Evolutionary conservation across 495 filamentous ascomycete genomes (phyloP).

Genomic region (Rhizodiscina lignyota): DNA sequence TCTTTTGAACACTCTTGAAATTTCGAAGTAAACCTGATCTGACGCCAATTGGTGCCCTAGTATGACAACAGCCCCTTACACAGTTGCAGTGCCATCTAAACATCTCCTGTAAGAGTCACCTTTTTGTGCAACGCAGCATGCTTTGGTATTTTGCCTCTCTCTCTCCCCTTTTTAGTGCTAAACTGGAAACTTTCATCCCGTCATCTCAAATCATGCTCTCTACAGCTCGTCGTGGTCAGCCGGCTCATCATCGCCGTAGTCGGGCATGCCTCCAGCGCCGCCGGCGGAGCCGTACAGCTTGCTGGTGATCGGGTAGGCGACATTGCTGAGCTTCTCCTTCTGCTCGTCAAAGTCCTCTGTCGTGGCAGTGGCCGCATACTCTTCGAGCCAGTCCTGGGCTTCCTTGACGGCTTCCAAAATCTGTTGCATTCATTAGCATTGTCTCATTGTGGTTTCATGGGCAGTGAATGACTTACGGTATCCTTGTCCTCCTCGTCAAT

Average conservation of each 20-base stretch:
- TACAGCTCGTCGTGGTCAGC: constrained; percentile 81
- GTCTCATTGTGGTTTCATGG: constrained; percentile 11
- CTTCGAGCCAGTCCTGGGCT: constrained; percentile 90
- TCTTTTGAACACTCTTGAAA: no score
- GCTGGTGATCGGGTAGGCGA: constrained; percentile 96
- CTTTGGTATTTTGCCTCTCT: no score
- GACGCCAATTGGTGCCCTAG: no score
- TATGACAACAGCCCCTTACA: no score
- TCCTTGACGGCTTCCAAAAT: constrained; percentile 96
- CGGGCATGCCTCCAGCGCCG: constrained; percentile 34
- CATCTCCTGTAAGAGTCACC: no score
- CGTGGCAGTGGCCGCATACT: constrained; percentile 74
- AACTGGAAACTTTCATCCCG: no score
- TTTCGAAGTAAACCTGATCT: no score
- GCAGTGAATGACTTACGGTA: constrained; percentile 35
- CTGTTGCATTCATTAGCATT: constrained; percentile 17
- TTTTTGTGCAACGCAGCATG: no score
- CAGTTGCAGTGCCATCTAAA: no score
- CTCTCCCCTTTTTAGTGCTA: no score
- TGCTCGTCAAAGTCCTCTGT: constrained; percentile 97
- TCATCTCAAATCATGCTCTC: no score
- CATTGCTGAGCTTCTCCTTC: constrained; percentile 93
- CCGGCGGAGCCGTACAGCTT: constrained; percentile 73
- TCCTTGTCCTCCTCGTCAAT: constrained; percentile 99
- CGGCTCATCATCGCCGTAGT: constrained; percentile 56